These are phyloP conservation scores for Carex pumila DNA, from an alignment of 176 grass and related monocot genomes.

Conservation along the genomic window DNA sequence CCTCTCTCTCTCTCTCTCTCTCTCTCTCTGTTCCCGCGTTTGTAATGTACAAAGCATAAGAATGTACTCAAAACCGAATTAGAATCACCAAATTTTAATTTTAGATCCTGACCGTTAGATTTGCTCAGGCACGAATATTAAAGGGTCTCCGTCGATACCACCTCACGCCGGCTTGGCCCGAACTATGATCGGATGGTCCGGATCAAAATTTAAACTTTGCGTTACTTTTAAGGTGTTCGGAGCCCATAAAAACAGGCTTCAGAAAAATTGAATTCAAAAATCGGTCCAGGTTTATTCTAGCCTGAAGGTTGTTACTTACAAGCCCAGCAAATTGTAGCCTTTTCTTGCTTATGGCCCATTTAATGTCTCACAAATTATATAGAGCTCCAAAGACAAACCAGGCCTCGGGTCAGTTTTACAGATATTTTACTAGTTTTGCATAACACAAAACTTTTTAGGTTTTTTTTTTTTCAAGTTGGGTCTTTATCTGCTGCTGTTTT, in stretches of 20 bases:
- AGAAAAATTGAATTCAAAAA: background rate
- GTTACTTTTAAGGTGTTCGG: too few relatives aligned
- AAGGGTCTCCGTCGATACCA: too few relatives aligned
- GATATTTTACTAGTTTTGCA: background rate
- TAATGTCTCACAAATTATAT: background rate
- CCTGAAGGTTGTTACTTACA: background rate
- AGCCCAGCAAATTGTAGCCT: background rate
- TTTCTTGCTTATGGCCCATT: background rate
- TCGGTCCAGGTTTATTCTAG: background rate
- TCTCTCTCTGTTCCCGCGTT: conserved; percentile 8
- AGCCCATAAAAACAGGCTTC: background rate
- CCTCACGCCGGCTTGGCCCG: too few relatives aligned
- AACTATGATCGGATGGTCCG: too few relatives aligned
- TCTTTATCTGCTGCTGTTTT: too few relatives aligned
- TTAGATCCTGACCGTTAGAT: too few relatives aligned
- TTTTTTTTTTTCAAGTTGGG: too few relatives aligned
- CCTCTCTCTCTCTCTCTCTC: background rate
- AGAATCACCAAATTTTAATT: too few relatives aligned
- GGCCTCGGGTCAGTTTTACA: background rate
- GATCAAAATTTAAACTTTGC: too few relatives aligned
- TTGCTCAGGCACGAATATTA: too few relatives aligned
- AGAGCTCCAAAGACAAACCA: background rate
- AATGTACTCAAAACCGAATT: background rate
- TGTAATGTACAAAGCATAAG: background rate
- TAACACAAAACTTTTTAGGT: background rate